Base-by-base conservation (phyloP, 768 basidiomycete species). In the Holtermanniella nyarrowii region DNA sequence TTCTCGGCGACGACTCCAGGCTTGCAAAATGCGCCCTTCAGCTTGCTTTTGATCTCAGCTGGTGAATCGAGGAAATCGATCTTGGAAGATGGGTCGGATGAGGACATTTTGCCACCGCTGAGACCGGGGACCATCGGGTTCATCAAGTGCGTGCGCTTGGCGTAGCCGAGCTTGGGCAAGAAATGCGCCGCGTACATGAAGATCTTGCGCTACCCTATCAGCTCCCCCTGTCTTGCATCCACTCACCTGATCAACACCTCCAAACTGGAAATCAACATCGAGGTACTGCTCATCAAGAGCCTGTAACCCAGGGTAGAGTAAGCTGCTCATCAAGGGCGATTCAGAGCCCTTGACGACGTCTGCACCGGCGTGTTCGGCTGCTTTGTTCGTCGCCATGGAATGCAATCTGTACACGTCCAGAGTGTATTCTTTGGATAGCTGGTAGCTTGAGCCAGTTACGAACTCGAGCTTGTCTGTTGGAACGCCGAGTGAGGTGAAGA, bases 311-410 rank as follows among this genome's bases (percentile, higher is more conserved):
- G 95, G 95, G 78, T 99, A 97, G 50, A 99, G 78, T 55, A 97
- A 72, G 1, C 90, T 90, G 56, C 88, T 89, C 49, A 99, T 76
- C 46, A 91, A 75, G 0, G 90, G 86, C 63, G 84, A 88, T 55
- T 89, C 86, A 4, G 91, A 86, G 72, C 96, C 93, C 72, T 97
- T 97, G 60, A 99, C 95, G 50, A 97, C 95, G 70, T 97, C 95
- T 1, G 95, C 91, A 4, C 95, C 95, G 0, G 95, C 95, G 72
- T 95, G 95, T 71, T 93, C 93, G 22, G 93, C 89, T 60, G 97
- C 95, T 71, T 93, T 90, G 61, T 96, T 88, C 1, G 88, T 82
- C 18, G 93, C 89, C 53, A 81, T 83, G n/a, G 91, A 81, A 62
- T 84, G 86, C 45, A 97, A 79, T 53, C 69, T 68, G 81, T 89